phyloP scores from a whole-genome alignment of 139 green algal species.

The Chlorella sp. region DNA sequence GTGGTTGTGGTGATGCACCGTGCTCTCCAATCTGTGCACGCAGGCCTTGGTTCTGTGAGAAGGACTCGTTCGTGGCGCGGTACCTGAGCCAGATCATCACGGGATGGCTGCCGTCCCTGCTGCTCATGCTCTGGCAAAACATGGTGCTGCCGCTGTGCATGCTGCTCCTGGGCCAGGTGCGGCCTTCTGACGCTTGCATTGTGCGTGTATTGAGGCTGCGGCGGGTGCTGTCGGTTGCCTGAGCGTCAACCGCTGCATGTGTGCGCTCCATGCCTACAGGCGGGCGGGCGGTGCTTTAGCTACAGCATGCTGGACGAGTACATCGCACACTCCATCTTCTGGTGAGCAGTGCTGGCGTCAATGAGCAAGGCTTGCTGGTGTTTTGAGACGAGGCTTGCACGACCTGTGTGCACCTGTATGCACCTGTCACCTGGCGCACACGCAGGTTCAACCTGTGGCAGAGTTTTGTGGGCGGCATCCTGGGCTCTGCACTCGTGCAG shows the following conservation, averaged over 20 bases:
- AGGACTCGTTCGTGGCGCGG: conserved; percentile 11
- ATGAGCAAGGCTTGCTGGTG: too few relatives aligned
- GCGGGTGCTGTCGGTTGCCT: too few relatives aligned
- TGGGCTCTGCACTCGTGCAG: conserved; percentile 24
- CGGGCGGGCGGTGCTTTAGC: background rate
- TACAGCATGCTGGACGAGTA: background rate
- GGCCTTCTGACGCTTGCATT: too few relatives aligned
- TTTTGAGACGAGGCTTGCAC: too few relatives aligned
- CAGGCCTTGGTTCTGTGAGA: conserved; percentile 57
- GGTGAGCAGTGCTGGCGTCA: too few relatives aligned
- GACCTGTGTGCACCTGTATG: too few relatives aligned
- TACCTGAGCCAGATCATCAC: conserved; percentile 54
- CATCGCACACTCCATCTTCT: conserved; percentile 11
- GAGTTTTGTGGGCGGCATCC: conserved; percentile 57
- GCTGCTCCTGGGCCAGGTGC: conserved; percentile 50
- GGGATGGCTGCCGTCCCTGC: conserved; percentile 60
- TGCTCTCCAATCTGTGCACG: too few relatives aligned
- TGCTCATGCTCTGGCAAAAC: conserved; percentile 78
- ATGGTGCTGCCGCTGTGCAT: conserved; percentile 65
- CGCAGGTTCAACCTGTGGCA: conserved; percentile 4
- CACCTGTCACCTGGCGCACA: background rate
- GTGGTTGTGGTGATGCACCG: too few relatives aligned
- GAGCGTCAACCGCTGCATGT: too few relatives aligned
- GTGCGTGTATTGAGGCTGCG: too few relatives aligned
- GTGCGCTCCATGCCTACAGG: too few relatives aligned